These are phyloP conservation scores for Nicotiana tomentosiformis DNA, from an alignment of 257 asterid genomes.

Conservation along the genomic window DNA sequence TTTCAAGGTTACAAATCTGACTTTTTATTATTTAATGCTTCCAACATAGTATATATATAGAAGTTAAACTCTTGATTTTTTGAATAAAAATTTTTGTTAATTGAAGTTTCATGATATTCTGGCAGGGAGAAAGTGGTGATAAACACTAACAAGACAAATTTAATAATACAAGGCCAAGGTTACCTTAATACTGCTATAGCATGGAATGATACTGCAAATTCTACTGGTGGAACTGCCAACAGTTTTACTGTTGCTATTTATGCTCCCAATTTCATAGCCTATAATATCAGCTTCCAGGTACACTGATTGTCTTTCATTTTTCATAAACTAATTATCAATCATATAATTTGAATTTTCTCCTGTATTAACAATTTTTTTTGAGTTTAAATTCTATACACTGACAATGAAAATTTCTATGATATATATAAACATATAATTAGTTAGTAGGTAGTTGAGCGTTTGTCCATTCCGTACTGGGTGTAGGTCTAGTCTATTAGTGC, in stretches of 20 bases:
- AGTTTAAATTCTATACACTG: background rate
- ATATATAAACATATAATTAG: no score
- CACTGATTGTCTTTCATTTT: background rate
- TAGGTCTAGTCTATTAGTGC: no score
- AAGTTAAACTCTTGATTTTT: background rate
- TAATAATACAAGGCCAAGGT: conserved; percentile 77
- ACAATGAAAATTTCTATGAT: no score
- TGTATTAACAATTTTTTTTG: background rate
- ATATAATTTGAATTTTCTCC: background rate
- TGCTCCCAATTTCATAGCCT: conserved; percentile 62
- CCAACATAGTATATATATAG: background rate
- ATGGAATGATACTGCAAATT: conserved; percentile 87
- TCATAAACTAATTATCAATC: background rate
- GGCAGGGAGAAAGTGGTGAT: conserved; percentile 70
- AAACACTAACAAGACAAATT: conserved; percentile 44
- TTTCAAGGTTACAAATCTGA: background rate
- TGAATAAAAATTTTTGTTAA: background rate
- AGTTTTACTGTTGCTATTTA: conserved; percentile 50
- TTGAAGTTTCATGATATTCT: background rate
- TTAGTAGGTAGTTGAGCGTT: no score
- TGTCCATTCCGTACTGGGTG: no score
- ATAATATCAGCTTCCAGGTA: conserved; percentile 81
- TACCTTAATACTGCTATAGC: conserved; percentile 48
- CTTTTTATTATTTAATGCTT: background rate
- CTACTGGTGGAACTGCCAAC: conserved; percentile 58